These are phyloP conservation scores for Puccinia triticina DNA, from an alignment of 1,284 basidiomycete genomes.

Conservation along the genomic window DNA sequence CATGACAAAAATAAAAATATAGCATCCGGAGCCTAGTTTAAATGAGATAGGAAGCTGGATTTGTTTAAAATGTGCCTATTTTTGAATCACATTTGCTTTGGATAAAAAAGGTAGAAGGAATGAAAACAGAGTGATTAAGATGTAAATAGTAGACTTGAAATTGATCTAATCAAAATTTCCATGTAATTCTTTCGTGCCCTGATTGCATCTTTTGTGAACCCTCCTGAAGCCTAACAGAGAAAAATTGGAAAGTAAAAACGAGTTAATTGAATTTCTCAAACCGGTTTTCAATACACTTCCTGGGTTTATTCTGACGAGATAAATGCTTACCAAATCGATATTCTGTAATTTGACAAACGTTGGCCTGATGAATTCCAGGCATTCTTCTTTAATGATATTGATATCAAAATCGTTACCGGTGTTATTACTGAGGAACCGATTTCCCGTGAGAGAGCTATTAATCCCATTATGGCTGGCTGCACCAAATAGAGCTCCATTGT, in stretches of 20 bases:
- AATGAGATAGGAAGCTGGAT: too few relatives aligned
- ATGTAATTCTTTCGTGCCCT: conserved; percentile 36
- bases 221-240: conserved; percentile 19
- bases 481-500: neutral
- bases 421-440: neutral
- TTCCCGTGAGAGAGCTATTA: neutral
- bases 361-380: conserved; percentile 31
- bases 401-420: conserved; percentile 20
- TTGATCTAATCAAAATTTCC: conserved; percentile 39
- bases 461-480: neutral
- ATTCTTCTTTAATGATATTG: conserved; percentile 43
- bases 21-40: too few relatives aligned
- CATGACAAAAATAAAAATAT: too few relatives aligned
- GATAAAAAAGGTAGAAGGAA: neutral
- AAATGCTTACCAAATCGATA: conserved; percentile 46
- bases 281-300: neutral
- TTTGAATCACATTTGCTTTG: neutral
- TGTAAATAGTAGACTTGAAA: conserved; percentile 27
- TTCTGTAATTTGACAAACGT: conserved; percentile 42
- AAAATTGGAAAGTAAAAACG: neutral
- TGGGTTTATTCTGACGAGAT: neutral
- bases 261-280: neutral
- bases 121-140: neutral
- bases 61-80: neutral
- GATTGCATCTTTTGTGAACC: conserved; percentile 26